Evolutionary conservation across 129 eudicot genomes (phyloP).

Genomic region (Lonicera japonica): DNA sequence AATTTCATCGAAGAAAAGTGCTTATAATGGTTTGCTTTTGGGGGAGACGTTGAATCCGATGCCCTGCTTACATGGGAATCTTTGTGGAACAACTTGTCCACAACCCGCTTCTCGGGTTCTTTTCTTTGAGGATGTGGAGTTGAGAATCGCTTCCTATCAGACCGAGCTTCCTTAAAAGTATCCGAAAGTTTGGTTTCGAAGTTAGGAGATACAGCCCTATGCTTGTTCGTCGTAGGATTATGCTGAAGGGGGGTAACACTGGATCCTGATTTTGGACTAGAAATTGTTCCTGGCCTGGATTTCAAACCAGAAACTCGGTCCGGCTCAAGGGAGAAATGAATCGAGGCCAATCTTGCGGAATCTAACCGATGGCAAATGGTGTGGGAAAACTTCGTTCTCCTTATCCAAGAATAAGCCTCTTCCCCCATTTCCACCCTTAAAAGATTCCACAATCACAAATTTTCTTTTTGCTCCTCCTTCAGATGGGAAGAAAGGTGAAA

Average conservation of each 20-base stretch:
- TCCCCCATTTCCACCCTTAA: constrained; percentile 46
- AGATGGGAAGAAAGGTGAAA: constrained; percentile 1
- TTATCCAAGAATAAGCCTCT: constrained; percentile 75
- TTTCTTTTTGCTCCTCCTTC: constrained; percentile 4
- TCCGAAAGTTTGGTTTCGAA: constrained; percentile 50
- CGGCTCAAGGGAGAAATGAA: constrained; percentile 30
- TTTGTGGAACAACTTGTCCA: constrained; percentile 23
- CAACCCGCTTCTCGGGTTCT: constrained; percentile 43
- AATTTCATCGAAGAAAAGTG: constrained; percentile 39
- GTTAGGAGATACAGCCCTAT: constrained; percentile 65
- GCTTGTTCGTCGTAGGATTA: constrained; percentile 49
- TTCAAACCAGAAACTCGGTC: constrained; percentile 28
- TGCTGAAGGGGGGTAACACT: constrained; percentile 25
- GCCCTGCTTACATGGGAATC: constrained; percentile 28
- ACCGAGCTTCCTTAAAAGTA: constrained; percentile 78
- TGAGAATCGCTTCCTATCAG: constrained; percentile 47
- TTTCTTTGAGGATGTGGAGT: constrained; percentile 74
- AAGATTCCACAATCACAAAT: constrained; percentile 3
- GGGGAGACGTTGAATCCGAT: constrained; percentile 25
- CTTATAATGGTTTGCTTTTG: constrained; percentile 39
- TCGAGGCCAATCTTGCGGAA: constrained; percentile 47
- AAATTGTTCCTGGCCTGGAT: constrained; percentile 32
- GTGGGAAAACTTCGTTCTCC: constrained; percentile 82
- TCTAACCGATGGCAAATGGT: constrained; percentile 76
- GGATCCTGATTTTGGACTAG: constrained; percentile 21